phyloP scores from a whole-genome alignment of 1,284 basidiomycete genomes.

The Taiwanofungus camphoratus region DNA sequence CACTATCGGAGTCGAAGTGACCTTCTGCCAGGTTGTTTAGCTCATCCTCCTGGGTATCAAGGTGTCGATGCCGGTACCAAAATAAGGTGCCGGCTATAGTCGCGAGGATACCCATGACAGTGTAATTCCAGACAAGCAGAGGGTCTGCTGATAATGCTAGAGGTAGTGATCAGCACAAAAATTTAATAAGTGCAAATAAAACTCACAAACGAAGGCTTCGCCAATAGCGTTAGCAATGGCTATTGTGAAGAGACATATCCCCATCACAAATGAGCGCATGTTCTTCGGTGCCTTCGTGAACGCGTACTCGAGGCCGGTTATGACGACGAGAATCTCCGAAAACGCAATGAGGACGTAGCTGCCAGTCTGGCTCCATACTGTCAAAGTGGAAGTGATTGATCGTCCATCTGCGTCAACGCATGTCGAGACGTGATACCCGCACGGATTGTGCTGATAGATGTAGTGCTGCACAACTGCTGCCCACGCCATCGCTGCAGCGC shows the following conservation, averaged over 20 bases:
- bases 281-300: conserved; percentile 82
- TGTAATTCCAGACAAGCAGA: conserved; percentile 49
- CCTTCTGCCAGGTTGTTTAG: conserved; percentile 46
- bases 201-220: conserved; percentile 48
- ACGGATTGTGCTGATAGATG: conserved; percentile 72
- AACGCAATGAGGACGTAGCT: too few relatives aligned
- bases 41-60: conserved; percentile 59
- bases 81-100: conserved; percentile 44
- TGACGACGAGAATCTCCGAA: conserved; percentile 78
- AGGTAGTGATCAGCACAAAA: neutral
- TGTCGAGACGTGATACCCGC: conserved; percentile 47
- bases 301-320: conserved; percentile 84
- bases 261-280: conserved; percentile 77
- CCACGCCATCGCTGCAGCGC: conserved; percentile 56
- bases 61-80: conserved; percentile 53
- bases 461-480: conserved; percentile 69
- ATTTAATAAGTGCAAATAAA: neutral
- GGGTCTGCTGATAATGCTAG: conserved; percentile 39
- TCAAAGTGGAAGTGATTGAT: too few relatives aligned
- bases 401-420: conserved; percentile 44
- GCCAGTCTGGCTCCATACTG: too few relatives aligned
- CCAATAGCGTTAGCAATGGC: conserved; percentile 59
- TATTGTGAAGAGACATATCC: conserved; percentile 63
- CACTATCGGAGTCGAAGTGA: too few relatives aligned
- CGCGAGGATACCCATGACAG: conserved; percentile 34